phyloP scores from a whole-genome alignment of 345 rosid species.

The Orychophragmus violaceus region DNA sequence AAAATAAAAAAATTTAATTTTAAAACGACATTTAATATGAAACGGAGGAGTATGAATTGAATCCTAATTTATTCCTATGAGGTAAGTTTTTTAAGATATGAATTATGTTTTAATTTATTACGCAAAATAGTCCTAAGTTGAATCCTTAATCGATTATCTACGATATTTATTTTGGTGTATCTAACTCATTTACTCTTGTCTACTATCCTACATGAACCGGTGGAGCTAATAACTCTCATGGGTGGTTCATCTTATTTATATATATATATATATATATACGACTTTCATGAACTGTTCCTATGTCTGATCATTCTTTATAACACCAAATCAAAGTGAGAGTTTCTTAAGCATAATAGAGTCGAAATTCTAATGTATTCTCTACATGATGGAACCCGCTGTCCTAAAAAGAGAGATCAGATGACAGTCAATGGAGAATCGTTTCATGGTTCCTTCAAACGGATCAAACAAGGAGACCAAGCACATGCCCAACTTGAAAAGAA shows the following conservation, averaged over 20 bases:
- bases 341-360: conserved; percentile 6
- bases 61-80: too few relatives aligned
- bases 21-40: too few relatives aligned
- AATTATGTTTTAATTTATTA: not conserved
- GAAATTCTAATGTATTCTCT: conserved; percentile 12
- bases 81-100: too few relatives aligned
- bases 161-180: conserved; percentile 21
- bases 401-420: conserved; percentile 19
- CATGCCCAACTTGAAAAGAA: conserved; percentile 16
- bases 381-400: conserved; percentile 10
- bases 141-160: not conserved
- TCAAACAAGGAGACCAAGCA: conserved; percentile 17
- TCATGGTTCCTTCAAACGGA: conserved; percentile 22
- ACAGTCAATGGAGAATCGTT: conserved; percentile 15
- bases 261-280: conserved; percentile 8
- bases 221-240: conserved; percentile 19
- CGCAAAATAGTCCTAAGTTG: not conserved
- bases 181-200: conserved; percentile 32
- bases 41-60: too few relatives aligned
- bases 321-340: conserved; percentile 8
- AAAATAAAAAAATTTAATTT: too few relatives aligned
- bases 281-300: not conserved
- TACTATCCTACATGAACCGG: conserved; percentile 30
- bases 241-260: conserved; percentile 11
- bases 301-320: conserved; percentile 22